Conservation (phyloP, 2,329 filamentous ascomycete species). For the Bisporella sp. region DNA sequence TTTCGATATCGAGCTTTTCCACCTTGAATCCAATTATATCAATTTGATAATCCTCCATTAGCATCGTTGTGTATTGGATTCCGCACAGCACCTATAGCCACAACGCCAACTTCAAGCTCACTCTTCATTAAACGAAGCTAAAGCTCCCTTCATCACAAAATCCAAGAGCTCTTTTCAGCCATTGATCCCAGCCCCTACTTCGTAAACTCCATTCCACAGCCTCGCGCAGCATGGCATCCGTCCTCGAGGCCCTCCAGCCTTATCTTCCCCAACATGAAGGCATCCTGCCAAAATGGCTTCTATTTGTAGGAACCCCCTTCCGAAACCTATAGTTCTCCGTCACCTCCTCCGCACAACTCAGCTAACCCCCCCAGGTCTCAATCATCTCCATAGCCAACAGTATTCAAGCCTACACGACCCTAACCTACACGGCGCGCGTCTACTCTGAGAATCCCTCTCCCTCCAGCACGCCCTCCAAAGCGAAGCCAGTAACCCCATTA, state of each 20-base stretch:
- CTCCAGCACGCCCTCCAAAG: conserved; percentile 65
- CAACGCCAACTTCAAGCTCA: no score
- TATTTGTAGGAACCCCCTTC: conserved; percentile 42
- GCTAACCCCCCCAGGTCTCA: conserved; percentile 54
- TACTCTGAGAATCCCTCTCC: conserved; percentile 57
- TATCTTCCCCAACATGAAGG: conserved; percentile 33
- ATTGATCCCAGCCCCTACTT: neutral
- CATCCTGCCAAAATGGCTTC: conserved; percentile 56
- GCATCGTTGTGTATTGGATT: no score
- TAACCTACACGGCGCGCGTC: conserved; percentile 77
- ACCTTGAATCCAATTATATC: no score
- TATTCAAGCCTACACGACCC: conserved; percentile 73
- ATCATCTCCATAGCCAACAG: conserved; percentile 78
- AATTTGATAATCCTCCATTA: no score
- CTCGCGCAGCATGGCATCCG: conserved; percentile 6
- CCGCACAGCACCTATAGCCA: no score
- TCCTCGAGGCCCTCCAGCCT: conserved; percentile 13
- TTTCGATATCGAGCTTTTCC: no score
- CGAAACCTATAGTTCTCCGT: neutral
- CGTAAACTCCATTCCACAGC: neutral
- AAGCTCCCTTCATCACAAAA: no score
- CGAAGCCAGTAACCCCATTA: conserved; percentile 53
- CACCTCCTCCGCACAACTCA: neutral
- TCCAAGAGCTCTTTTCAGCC: neutral
- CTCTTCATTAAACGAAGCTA: no score